Evolutionary conservation across 2,329 filamentous ascomycete genomes (phyloP), one percentile per base, ranked within the genome.

Genomic region (Colletotrichum sansevieriae): DNA sequence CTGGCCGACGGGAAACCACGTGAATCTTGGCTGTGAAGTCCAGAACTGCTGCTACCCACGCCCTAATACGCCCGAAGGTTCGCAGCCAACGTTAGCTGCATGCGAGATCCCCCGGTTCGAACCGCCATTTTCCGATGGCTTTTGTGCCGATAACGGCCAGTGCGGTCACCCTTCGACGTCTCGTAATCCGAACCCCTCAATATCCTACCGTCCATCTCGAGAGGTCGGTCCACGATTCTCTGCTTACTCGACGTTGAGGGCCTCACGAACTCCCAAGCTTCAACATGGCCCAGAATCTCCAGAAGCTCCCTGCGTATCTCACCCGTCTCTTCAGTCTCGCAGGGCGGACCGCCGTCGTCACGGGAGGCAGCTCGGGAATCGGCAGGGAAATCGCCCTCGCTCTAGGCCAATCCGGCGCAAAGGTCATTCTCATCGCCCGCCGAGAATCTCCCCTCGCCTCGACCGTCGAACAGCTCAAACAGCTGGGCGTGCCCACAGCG

Each of bases 311-410:
- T 0, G 15, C 49, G 8, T 78, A 77, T 49, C 74, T 79, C 29
- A 57, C 74, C 25, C 71, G 71, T 8, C 69, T 79, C 35, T 78
- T 79, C 62, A 71, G 74, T 18, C 75, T 79, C n/a, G 62, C 70
- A 0, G 77, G 76, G 15, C 72, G 72, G 43, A 73, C 74, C 5
- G 78, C 76, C 0, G 72, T 79, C 7, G 70, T 79, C 1, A 78
- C 78, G 0, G 78, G 78, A 7, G 78, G 74, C n/a, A 78, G 77
- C 66, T 76, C 76, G 3, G 77, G 78, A 11, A 79, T 79, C 56
- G 78, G 77, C 10, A 75, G 75, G 1, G 74, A 74, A 20, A 79
- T 79, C 68, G 75, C 77, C 0, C 66, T 73, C 7, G 75, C 77
- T 0, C 62, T 78, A 0, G 76, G 77, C 0, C 74, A 75, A 13